These are phyloP conservation scores for Pleurotus tuoliensis DNA, from an alignment of 768 basidiomycete species.

Conservation along the genomic window DNA sequence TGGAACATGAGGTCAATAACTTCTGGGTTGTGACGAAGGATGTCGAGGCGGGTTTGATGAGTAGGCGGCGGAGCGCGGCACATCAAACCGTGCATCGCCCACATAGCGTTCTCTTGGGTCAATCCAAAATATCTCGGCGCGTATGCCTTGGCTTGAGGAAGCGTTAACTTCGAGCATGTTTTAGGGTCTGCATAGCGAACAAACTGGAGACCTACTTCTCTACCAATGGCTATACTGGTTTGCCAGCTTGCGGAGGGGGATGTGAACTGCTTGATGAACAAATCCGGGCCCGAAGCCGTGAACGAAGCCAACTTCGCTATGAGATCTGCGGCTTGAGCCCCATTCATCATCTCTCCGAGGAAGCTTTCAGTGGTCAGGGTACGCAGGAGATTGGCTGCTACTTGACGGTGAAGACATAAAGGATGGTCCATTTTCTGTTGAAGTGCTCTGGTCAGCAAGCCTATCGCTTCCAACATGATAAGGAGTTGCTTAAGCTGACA, in stretches of 20 bases:
- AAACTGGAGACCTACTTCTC: conserved; percentile 5
- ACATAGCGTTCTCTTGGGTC: conserved; percentile 21
- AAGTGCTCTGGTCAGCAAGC: not conserved
- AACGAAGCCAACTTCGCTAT: conserved; percentile 21
- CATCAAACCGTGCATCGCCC: conserved; percentile 17
- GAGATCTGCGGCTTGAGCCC: conserved; percentile 17
- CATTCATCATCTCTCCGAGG: conserved; percentile 17
- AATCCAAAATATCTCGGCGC: conserved; percentile 24
- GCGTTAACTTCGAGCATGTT: not conserved
- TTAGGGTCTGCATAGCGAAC: conserved; percentile 10
- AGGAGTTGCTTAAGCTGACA: conserved; percentile 11
- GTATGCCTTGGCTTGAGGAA: conserved; percentile 16
- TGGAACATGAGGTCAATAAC: conserved; percentile 21
- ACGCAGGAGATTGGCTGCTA: conserved; percentile 15
- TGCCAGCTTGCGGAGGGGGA: conserved; percentile 23
- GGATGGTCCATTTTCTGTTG: conserved; percentile 19
- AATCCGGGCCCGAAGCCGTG: conserved; percentile 20
- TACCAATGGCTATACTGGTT: conserved; percentile 12
- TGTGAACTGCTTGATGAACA: conserved; percentile 15
- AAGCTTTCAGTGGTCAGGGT: conserved; percentile 17
- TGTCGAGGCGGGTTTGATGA: conserved; percentile 13
- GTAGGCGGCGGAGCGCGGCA: conserved; percentile 14
- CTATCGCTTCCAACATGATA: not conserved
- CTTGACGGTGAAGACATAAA: conserved; percentile 19
- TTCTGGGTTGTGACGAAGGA: conserved; percentile 19